Base-by-base conservation (phyloP, 148 eudicot species). In the Cornus kousa region DNA sequence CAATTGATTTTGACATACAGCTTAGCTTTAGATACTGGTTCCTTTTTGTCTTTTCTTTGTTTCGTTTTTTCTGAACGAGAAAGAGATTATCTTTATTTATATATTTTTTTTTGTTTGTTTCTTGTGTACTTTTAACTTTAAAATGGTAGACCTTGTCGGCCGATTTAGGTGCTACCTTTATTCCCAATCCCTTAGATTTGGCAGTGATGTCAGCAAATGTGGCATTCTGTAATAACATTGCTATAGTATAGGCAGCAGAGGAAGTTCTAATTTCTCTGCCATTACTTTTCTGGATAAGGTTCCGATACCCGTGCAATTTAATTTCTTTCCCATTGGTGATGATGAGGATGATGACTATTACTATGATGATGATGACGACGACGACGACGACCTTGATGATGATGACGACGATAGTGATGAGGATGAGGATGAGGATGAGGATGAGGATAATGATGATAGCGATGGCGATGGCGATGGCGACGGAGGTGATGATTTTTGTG, bases 281-380 rank as follows among this genome's bases (percentile, higher is more conserved):
- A 43, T 79, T 81, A 68, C 79, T 83, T 87, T 78, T 80, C 35
- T 71, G 78, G 81, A 60, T 46, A 81, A 85, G 89, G 86, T 79
- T 70, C 46, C 74, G 75, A 79, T 35, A 65, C 82, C 76, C 67
- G 60, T 74, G 67, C 82, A 74, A 35, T 39, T 80, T 79, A 70
- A 48, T 84, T 77, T 77, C 79, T 86, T 83, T 79, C 33, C 71
- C 59, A 14, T 67, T 76, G 80, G 72, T 73, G 65, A 69, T 32
- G 7, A 71, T 10, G 79, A 80, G 12, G 89, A 72, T 17, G 82
- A 59, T 3, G 82, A 81, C 6, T 2, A 35, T 4, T 35, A 35
- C 5, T 35, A 35, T 14, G 3, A 43, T 43, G 48, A 43, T 43
- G 48, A 8, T 5, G 6, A 43, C 5, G 48, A 43, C 70, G 65